Percentiles rank a stretch among this genome's conserved stretches.
phyloP scores from a whole-genome alignment of 1,284 basidiomycete species.

The Malassezia dermatis region DNA sequence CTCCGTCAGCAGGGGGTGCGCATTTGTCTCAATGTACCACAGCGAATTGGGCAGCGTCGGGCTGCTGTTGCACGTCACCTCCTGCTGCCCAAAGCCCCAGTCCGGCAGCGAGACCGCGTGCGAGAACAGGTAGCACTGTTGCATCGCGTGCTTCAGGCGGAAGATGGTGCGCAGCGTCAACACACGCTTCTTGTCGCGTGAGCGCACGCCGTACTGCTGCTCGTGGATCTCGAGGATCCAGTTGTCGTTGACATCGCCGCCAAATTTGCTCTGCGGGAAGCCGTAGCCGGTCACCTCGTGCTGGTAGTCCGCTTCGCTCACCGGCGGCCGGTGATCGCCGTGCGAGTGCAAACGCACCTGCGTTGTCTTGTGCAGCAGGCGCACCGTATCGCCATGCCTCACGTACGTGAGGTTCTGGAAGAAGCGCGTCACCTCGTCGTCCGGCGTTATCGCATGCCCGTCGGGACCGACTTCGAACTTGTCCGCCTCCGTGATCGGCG shows the following conservation, averaged over 20 bases:
- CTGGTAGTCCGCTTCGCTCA: conserved; percentile 98
- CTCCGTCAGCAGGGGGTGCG: conserved; percentile 53
- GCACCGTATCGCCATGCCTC: conserved; percentile 62
- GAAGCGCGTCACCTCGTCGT: conserved; percentile 29
- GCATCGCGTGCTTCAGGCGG: conserved; percentile 70
- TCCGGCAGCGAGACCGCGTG: conserved; percentile 95
- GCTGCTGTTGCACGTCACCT: conserved; percentile 93
- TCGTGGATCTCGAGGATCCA: conserved; percentile 76
- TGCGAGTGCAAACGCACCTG: conserved; percentile 87
- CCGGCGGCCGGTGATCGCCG: conserved; percentile 71
- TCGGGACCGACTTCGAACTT: conserved; percentile 47
- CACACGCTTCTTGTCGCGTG: conserved; percentile 55
- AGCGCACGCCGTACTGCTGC: conserved; percentile 48
- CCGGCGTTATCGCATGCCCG: conserved; percentile 28
- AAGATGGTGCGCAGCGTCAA: conserved; percentile 74
- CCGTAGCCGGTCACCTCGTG: conserved; percentile 96
- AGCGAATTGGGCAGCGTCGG: conserved; percentile 78
- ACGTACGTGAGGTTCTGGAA: conserved; percentile 56
- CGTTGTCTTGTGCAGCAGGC: conserved; percentile 69
- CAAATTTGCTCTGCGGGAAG: conserved; percentile 17
- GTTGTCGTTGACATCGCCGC: conserved; percentile 85
- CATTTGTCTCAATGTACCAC: conserved; percentile 86
- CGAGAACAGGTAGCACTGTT: conserved; percentile 91
- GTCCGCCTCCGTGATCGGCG: conserved; percentile 52
- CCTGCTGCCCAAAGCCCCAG: conserved; percentile 96